These are phyloP conservation scores for Cicer judaicum DNA, from an alignment of 306 rosid species.

Conservation along the genomic window DNA sequence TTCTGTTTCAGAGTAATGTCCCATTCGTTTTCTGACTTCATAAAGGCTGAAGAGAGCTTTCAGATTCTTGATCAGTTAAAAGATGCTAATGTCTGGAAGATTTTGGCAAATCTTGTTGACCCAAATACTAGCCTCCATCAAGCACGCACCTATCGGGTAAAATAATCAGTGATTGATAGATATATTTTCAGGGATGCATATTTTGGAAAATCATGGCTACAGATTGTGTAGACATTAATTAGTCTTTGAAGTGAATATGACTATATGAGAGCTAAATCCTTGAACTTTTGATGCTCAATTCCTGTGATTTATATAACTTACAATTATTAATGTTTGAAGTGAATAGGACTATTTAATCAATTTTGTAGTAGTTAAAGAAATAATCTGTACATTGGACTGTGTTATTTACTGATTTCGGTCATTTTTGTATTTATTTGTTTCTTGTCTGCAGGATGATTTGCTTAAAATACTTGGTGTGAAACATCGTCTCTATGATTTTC, in stretches of 20 bases:
- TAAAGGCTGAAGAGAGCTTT: conserved; percentile 87
- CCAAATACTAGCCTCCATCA: conserved; percentile 76
- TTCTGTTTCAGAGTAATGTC: conserved; percentile 88
- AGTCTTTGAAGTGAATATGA: conserved; percentile 28
- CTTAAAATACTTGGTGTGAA: conserved; percentile 88
- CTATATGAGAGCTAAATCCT: conserved; percentile 2
- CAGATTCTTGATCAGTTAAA: conserved; percentile 89
- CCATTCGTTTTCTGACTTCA: conserved; percentile 79
- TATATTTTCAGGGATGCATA: conserved; percentile 2
- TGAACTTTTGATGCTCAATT: conserved; percentile 30
- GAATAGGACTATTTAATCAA: no score
- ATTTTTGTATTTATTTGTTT: conserved; percentile 17
- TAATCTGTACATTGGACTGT: conserved; percentile 37
- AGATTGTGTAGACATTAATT: conserved; percentile 29
- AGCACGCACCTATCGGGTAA: conserved; percentile 73
- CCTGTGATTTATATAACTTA: conserved; percentile 9
- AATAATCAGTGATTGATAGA: conserved; percentile 35
- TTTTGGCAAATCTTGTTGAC: conserved; percentile 83
- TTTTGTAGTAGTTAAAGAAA: conserved; percentile 11
- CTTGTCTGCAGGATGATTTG: conserved; percentile 73
- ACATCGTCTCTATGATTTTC: conserved; percentile 84
- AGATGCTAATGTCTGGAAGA: conserved; percentile 95
- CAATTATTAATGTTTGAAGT: no score
- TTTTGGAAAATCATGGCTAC: conserved; percentile 25
- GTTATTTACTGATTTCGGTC: conserved; percentile 36